Evolutionary conservation across 805 yeast genomes (phyloP).

Genomic region (Tetrapisispora phaffii): DNA sequence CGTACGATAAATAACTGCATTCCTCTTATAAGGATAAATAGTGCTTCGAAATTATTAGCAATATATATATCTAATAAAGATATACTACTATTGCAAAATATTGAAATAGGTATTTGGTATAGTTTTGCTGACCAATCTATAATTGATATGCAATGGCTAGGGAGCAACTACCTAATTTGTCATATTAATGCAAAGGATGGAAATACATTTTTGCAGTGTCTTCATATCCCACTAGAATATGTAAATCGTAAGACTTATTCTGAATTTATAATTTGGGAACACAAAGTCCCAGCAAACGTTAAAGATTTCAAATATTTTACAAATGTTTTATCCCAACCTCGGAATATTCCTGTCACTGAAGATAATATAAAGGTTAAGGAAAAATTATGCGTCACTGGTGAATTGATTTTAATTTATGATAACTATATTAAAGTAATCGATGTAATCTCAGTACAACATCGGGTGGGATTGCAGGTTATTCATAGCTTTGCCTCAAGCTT

Average conservation of each 20-base stretch:
- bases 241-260: constrained; percentile 5
- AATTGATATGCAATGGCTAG: constrained; percentile 27
- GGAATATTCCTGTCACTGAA: constrained; percentile 10
- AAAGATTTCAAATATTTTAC: constrained; percentile 12
- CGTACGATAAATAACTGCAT: constrained; percentile 24
- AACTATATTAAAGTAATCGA: constrained; percentile 18
- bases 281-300: constrained; percentile 12
- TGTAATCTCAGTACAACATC: constrained; percentile 18
- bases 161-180: constrained; percentile 22
- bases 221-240: constrained; percentile 18
- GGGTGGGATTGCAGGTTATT: constrained; percentile 18
- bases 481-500: constrained; percentile 17
- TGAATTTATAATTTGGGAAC: constrained; percentile 22
- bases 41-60: constrained; percentile 20
- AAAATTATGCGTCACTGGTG: constrained; percentile 23
- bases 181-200: constrained; percentile 18
- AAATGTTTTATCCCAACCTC: constrained; percentile 18
- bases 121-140: constrained; percentile 18
- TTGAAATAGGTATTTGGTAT: constrained; percentile 24
- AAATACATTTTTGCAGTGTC: constrained; percentile 15
- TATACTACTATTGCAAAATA: constrained; percentile 22
- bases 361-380: constrained; percentile 13
- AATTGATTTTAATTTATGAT: constrained; percentile 17
- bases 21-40: constrained; percentile 16
- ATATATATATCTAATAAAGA: constrained; percentile 25